Evolutionary conservation across 345 rosid species (phyloP), one percentile per base, ranked within the genome.

Genomic region (Sisymbrium irio): DNA sequence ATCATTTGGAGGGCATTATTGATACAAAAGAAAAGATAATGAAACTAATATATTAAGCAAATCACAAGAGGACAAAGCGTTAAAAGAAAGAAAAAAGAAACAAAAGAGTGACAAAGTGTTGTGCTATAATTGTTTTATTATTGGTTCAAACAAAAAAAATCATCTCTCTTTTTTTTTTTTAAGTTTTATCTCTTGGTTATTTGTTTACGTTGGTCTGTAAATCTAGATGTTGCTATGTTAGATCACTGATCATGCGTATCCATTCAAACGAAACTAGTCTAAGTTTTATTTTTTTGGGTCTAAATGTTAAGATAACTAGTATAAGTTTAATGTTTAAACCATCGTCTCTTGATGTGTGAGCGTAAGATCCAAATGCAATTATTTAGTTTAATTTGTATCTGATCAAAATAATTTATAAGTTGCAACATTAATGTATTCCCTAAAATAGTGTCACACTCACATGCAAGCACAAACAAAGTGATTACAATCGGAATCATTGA

Each of bases 1-100:
- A 49, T 75, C 62, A 67, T 39, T 75, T 58, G 62, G 67, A 59
- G 7, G 4, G 12, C 11, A 67, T 50, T 58, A 49, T 57, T 55
- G 65, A 73, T 65, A 45, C 58, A 73, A 11, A 56, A 63, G 28
- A 72, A 10, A 55, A 55, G 22, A 64, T 64, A 17, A 15, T 35
- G 77, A 73, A 55, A 27, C n/a, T 56, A 65, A 55, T 73, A n/a
- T 22, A 22, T 22, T 22, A 55, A 25, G 58, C 44, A 56, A 55
- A 56, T 73, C 59, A 22, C 3, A 65, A 45, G 49, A 33, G 22
- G 77, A 65, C 77, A 45, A 55, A 33, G 32, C 15, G 47, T 44
- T 33, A 3, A 72, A 49, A 57, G 9, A 30, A 69, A 41, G 1
- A 14, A 22, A 57, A 13, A 4, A 53, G 17, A 9, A 40, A 19